A percentile compares a stretch with the other conserved stretches of the same genome.
These are phyloP conservation scores for Plenodomus lindquistii DNA, from an alignment of 2,329 filamentous ascomycete genomes.

Conservation along the genomic window DNA sequence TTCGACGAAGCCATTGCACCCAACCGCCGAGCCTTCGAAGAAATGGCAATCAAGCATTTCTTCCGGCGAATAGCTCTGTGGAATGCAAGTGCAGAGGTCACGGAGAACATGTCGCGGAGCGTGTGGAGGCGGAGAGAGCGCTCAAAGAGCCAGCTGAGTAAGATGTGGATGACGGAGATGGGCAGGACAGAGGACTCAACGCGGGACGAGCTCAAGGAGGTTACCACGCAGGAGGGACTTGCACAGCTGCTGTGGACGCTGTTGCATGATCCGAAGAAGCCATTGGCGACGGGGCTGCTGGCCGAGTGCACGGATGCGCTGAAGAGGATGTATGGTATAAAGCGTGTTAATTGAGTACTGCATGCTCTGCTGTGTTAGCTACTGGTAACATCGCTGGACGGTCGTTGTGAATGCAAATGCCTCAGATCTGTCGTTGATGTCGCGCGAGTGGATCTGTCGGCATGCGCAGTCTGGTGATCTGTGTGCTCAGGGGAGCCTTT, in stretches of 20 bases:
- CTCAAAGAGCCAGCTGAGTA: conserved; percentile 12
- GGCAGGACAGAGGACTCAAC: conserved; percentile 6
- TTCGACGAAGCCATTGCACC: conserved; percentile 17
- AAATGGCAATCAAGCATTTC: conserved; percentile 25
- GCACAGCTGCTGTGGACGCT: conserved; percentile 31
- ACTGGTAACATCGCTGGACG: not conserved
- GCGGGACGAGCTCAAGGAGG: conserved; percentile 24
- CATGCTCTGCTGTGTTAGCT: not conserved
- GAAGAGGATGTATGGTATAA: conserved; percentile 22
- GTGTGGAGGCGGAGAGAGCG: conserved; percentile 9
- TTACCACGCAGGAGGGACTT: conserved; percentile 26
- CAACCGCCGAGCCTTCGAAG: conserved; percentile 19
- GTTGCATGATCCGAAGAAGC: conserved; percentile 16
- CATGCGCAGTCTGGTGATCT: not conserved
- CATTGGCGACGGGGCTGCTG: conserved; percentile 13
- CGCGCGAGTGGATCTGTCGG: not conserved
- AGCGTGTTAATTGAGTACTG: not conserved
- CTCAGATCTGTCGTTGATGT: not conserved
- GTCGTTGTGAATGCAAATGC: not conserved
- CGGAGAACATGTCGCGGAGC: conserved; percentile 9
- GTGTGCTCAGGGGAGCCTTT: not conserved
- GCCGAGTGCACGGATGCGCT: conserved; percentile 20
- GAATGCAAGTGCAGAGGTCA: conserved; percentile 20
- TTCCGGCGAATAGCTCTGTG: conserved; percentile 24
- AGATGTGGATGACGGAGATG: conserved; percentile 16